Evolutionary conservation across 495 filamentous ascomycete genomes (phyloP), one percentile per base, ranked within the genome.

Genomic region (Penicillium antarcticum): DNA sequence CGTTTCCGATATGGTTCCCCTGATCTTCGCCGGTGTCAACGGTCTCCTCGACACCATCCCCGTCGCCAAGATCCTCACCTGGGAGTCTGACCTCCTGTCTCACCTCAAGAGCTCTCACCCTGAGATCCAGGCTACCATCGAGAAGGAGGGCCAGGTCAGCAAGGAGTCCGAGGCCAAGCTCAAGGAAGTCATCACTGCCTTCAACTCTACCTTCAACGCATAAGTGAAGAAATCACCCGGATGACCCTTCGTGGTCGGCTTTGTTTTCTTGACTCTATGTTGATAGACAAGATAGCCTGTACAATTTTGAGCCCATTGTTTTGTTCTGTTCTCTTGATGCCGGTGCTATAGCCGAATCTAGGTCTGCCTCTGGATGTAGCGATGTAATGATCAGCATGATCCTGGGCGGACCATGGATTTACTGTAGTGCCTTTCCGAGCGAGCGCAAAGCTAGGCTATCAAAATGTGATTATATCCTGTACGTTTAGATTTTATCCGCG

Each of bases 1-100:
- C 63, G 94, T 97, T 62, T 89, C 92, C 81, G 94, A 97, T 78
- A 97, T 97, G 91, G 94, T 98, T 79, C 94, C 94, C 57, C 86
- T 98, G 56, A 97, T 98, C 81, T 98, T 86, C 79, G 94, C 94
- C 63, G 94, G 94, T 92, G 90, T 98, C 75, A 98, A 98, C 75
- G 94, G 94, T 78, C 79, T 81, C 77, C 86, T 97, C 56, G 92
- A 97, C 79, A 71, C 58, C 57, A 82, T 97, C 58, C 92, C 92
- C 52, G 92, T 96, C 61, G 71, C 56, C 78, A 92, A 88, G 83
- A 86, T 97, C 67, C 84, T 91, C 52, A 71, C 79, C 63, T 97
- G 94, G 88, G 94, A 98, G 80, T 58, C 86, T 64, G 95, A 98
- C 76, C 90, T 96, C 86, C 79, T 96, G 37, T 75, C 86, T 60